phyloP scores from a whole-genome alignment of 495 filamentous ascomycete genomes.

The Aspergillus leporis region DNA sequence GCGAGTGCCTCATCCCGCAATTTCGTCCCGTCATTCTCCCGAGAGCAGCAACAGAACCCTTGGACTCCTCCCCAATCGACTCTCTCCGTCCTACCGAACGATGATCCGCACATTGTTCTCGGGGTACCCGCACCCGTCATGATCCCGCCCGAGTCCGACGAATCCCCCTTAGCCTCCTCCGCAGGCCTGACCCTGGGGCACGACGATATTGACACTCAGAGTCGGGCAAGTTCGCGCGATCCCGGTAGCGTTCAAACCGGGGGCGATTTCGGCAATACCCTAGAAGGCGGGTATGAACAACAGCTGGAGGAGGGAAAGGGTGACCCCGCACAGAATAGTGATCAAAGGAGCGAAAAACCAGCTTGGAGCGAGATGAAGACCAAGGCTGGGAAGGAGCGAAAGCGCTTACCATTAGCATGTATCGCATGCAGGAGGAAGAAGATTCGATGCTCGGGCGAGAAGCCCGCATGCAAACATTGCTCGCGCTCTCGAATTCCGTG shows the following conservation, averaged over 20 bases:
- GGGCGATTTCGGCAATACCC: constrained; percentile 23
- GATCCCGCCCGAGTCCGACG: constrained; percentile 43
- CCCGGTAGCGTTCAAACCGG: constrained; percentile 31
- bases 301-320: constrained; percentile 26
- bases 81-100: constrained; percentile 29
- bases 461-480: constrained; percentile 96
- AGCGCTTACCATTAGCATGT: constrained; percentile 88
- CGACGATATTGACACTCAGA: constrained; percentile 46
- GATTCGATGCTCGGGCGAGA: constrained; percentile 96
- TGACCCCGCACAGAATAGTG: constrained; percentile 43
- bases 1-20: constrained; percentile 18
- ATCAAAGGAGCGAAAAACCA: constrained; percentile 44
- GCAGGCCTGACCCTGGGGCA: constrained; percentile 26
- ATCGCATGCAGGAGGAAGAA: constrained; percentile 97
- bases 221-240: constrained; percentile 47
- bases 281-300: constrained; percentile 23
- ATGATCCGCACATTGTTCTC: constrained; percentile 41
- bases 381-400: constrained; percentile 95
- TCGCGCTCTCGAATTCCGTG: constrained; percentile 90
- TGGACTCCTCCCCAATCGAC: constrained; percentile 8
- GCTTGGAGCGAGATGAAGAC: constrained; percentile 97
- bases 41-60: constrained; percentile 8
- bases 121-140: constrained; percentile 49
- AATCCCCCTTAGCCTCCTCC: constrained; percentile 38
- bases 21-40: constrained; percentile 15